Base-by-base conservation (phyloP, 495 filamentous ascomycete genomes). In the Alectoria sarmentosa region DNA sequence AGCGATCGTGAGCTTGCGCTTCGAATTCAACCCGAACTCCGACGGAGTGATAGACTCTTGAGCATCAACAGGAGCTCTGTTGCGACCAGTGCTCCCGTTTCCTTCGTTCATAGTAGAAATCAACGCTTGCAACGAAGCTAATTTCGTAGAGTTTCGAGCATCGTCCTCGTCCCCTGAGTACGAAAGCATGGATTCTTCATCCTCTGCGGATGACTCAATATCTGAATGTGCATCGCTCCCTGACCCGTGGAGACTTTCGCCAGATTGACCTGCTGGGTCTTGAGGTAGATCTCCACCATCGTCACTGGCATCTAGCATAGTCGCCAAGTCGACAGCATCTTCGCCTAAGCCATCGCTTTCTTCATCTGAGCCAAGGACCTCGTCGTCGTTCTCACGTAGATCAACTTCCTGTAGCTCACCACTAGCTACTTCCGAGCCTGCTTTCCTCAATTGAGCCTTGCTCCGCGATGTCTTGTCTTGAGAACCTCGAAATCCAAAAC, bases 271-370 rank as follows among this genome's bases (percentile, higher is more conserved):
- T 66, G 76, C n/a, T 66, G 76, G 61, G 61, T 72, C 67, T 15
- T 67, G 70, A n/a, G 69, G 70, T 26, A 73, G 75, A 41, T 70
- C 60, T 37, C 65, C 32, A 4, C 63, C 61, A 28, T 73, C 77
- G 32, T 82, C 79, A 58, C 82, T 88, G 75, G 88, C 85, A 76
- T 96, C 91, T 64, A 95, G 82, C 69, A 88, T 88, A 54, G 85
- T 86, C 7, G 89, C 86, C 49, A 96, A 81, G 76, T 96, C 91
- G 61, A 96, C 85, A 23, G 88, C 91, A 67, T 91, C 91, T 58
- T 90, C 90, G 26, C 92, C 92, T 23, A 96, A 78, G 56, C 88
- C 85, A 58, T 84, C 85, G 26, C 83, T 82, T 8, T 84, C 84
- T 42, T 85, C 83, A 13, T 85, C 85, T 3, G 82, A 81, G 44